Conservation (phyloP, 768 basidiomycete genomes). For the Rhodotorula toruloides region DNA sequence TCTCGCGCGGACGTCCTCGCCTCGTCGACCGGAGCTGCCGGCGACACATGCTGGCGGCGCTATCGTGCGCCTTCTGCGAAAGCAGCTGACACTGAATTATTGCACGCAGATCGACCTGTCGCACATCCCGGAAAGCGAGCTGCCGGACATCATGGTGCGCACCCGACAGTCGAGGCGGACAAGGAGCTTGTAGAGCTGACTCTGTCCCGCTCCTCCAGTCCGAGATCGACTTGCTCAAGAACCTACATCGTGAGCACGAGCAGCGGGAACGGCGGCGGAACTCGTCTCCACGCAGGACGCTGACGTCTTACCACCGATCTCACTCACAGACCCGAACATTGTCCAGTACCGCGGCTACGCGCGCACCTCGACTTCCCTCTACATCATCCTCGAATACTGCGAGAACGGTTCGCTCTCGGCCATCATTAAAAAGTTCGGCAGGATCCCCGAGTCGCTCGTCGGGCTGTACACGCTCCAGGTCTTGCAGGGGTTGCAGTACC, state of each 20-base stretch:
- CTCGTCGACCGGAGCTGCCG: neutral
- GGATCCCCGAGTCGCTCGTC: constrained; percentile 95
- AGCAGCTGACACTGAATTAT: neutral
- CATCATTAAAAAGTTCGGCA: constrained; percentile 94
- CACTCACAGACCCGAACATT: constrained; percentile 74
- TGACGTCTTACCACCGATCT: neutral
- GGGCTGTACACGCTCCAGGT: constrained; percentile 96
- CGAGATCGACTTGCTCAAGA: constrained; percentile 95
- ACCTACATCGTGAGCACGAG: constrained; percentile 66
- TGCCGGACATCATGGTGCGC: constrained; percentile 91
- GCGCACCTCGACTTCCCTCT: constrained; percentile 85
- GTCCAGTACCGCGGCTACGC: constrained; percentile 99
- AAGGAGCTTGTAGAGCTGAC: neutral
- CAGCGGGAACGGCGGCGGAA: constrained; percentile 6
- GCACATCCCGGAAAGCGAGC: constrained; percentile 86
- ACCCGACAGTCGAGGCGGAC: neutral
- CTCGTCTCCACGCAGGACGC: neutral
- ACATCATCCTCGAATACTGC: constrained; percentile 98
- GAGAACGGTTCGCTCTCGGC: constrained; percentile 96
- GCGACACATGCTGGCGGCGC: neutral
- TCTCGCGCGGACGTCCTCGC: neutral
- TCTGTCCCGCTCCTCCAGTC: constrained; percentile 54
- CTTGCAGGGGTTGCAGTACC: constrained; percentile 87
- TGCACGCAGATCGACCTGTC: constrained; percentile 64
- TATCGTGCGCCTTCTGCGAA: neutral